Evolutionary conservation across 805 yeast genomes (phyloP), one percentile per base, ranked within the genome.

Genomic region (Wickerhamiella lipophila): DNA sequence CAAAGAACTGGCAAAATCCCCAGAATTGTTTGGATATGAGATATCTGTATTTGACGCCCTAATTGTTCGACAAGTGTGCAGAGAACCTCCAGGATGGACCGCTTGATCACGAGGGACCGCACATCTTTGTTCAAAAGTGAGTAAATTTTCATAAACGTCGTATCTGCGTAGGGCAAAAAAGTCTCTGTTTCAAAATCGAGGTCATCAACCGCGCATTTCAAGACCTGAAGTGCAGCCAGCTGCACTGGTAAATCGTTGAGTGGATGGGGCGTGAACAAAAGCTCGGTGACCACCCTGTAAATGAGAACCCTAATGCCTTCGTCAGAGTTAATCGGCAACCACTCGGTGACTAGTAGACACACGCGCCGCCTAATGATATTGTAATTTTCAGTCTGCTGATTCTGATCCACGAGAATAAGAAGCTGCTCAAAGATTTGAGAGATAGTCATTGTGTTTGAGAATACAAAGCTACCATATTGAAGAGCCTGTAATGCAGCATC

Each of bases 401-500:
- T 77, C 52, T 80, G 79, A 0, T 95, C 94, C n/a, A 83, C 65
- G 53, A 86, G 76, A 6, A 76, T 73, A 11, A 45, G 35, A 15
- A 45, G 29, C n/a, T 19, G 26, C 18, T 74, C 73, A 2, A 58
- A 70, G 19, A 85, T 62, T 40, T 71, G 70, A 59, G 84, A 83
- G 58, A 87, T 83, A 56, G 83, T 77, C 32, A 83, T 79, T 46
- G 68, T 68, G 27, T 78, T 79, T 40, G 76, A 69, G 18, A 89
- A 76, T 0, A 83, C 78, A 50, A 68, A 69, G 0, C 89, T 72
- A 49, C 89, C 79, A 23, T 84, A 68, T 63, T 87, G 94, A 56
- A 92, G 83, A n/a, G 86, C 83, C 23, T 87, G 76, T 52, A 86
- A 71, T 0, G 82, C 78, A 0, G 95, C 75, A 64, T 89, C 98